Evolutionary conservation across 2,329 filamentous ascomycete species (phyloP).

Genomic region (Fonsecaea pugnacius): DNA sequence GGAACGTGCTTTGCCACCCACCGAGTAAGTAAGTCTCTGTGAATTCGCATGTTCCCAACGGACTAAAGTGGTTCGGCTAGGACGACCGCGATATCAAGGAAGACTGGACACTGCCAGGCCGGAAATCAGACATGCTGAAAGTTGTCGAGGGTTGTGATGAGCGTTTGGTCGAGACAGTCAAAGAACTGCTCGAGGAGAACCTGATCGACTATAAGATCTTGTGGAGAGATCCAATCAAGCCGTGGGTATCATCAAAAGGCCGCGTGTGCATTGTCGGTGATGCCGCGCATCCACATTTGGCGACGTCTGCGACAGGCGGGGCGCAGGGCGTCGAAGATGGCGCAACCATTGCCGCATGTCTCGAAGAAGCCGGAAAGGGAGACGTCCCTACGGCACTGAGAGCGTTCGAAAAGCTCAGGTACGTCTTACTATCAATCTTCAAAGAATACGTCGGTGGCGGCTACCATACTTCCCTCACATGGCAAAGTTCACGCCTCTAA

Average conservation of each 20-base stretch:
- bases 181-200: constrained; percentile 37
- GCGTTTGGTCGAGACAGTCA: constrained; percentile 7
- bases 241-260: constrained; percentile 24
- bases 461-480: too few species aligned
- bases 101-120: constrained; percentile 59
- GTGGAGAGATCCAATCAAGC: constrained; percentile 28
- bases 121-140: constrained; percentile 56
- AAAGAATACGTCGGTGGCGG: too few species aligned
- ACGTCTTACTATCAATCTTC: neutral
- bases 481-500: neutral
- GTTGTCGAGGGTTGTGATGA: constrained; percentile 58
- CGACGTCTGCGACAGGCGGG: constrained; percentile 25
- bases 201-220: constrained; percentile 41
- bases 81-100: constrained; percentile 60
- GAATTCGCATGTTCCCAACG: too few species aligned
- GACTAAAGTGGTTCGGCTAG: constrained; percentile 26
- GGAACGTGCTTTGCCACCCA: neutral
- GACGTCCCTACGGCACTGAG: constrained; percentile 4
- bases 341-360: constrained; percentile 35
- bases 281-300: constrained; percentile 26
- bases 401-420: constrained; percentile 15
- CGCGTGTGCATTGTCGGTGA: constrained; percentile 38
- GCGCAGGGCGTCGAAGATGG: constrained; percentile 33
- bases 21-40: too few species aligned
- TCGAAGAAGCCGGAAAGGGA: constrained; percentile 7